phyloP scores from a whole-genome alignment of 495 filamentous ascomycete genomes.

The Parathielavia hyrcaniae region DNA sequence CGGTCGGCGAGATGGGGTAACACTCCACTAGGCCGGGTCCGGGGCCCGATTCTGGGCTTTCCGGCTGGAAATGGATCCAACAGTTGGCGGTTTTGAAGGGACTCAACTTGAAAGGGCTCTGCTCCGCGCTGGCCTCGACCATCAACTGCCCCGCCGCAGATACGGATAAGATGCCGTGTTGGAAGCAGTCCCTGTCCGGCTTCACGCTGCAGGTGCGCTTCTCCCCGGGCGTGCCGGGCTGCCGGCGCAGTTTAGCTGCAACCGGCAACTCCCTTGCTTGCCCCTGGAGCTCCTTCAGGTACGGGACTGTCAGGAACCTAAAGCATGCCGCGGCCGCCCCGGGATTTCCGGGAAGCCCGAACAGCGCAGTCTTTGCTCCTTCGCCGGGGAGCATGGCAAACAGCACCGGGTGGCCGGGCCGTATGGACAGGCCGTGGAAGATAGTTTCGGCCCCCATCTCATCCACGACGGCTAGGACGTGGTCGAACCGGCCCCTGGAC shows the following conservation, averaged over 20 bases:
- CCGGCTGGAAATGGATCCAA: conserved; percentile 2
- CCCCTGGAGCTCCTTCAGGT: not conserved
- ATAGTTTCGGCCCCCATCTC: not conserved
- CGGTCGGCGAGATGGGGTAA: not conserved
- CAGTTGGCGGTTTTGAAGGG: conserved; percentile 6
- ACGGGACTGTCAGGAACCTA: not conserved
- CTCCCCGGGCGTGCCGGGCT: not conserved
- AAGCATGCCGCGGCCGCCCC: conserved; percentile 3
- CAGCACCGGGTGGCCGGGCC: not conserved
- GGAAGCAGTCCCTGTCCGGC: not conserved
- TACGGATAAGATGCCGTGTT: not conserved
- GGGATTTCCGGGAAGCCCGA: conserved; percentile 1
- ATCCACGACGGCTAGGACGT: not conserved
- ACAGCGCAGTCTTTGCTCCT: not conserved
- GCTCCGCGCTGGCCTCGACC: not conserved
- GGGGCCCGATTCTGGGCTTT: not conserved
- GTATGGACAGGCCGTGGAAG: not conserved
- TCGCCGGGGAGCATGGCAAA: not conserved
- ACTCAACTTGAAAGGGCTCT: conserved; percentile 3
- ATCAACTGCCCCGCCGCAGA: not conserved
- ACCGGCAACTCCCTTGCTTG: not conserved
- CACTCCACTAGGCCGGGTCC: not conserved
- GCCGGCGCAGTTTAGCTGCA: not conserved
- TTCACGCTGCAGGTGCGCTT: not conserved
- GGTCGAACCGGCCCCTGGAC: conserved; percentile 1